Percentiles rank a stretch among this genome's conserved stretches.
phyloP scores from a whole-genome alignment of 148 eudicot genomes.

The Talinum fruticosum region DNA sequence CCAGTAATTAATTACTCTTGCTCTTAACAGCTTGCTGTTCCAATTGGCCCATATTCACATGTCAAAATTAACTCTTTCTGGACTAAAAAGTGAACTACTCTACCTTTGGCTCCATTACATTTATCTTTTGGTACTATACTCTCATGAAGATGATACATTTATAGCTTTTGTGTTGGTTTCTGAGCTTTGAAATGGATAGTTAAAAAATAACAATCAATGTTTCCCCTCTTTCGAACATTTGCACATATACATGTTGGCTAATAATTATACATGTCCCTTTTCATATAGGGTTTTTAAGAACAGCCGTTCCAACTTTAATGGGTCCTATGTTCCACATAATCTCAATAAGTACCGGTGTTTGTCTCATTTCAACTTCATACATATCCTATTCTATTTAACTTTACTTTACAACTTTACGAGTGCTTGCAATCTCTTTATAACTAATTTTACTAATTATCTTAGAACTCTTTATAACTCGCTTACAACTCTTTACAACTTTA shows the following conservation, averaged over 20 bases:
- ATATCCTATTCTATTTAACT: too few species aligned
- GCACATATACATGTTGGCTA: neutral
- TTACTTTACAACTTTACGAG: too few species aligned
- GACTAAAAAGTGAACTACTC: neutral
- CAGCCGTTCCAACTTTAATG: neutral
- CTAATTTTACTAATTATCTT: too few species aligned
- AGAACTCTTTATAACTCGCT: too few species aligned
- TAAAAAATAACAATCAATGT: conserved; percentile 15
- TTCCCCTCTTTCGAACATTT: neutral
- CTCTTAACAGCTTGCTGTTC: neutral
- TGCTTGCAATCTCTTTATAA: too few species aligned
- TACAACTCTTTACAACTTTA: too few species aligned
- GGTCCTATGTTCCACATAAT: neutral
- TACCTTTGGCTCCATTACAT: neutral
- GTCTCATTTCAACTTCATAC: too few species aligned
- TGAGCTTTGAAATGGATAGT: conserved; percentile 22
- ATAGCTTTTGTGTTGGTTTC: conserved; percentile 4
- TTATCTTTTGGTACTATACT: neutral
- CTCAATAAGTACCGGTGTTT: neutral
- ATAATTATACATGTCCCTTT: neutral
- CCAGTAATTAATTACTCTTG: neutral
- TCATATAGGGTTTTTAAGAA: neutral
- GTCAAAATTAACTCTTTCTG: neutral
- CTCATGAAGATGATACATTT: conserved; percentile 1
- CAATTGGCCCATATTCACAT: conserved; percentile 5